Percentiles rank a stretch among this genome's conserved stretches.
Evolutionary conservation across 371 early-diverging fungal genomes (phyloP).

Genomic region (Coemansia sp.): DNA sequence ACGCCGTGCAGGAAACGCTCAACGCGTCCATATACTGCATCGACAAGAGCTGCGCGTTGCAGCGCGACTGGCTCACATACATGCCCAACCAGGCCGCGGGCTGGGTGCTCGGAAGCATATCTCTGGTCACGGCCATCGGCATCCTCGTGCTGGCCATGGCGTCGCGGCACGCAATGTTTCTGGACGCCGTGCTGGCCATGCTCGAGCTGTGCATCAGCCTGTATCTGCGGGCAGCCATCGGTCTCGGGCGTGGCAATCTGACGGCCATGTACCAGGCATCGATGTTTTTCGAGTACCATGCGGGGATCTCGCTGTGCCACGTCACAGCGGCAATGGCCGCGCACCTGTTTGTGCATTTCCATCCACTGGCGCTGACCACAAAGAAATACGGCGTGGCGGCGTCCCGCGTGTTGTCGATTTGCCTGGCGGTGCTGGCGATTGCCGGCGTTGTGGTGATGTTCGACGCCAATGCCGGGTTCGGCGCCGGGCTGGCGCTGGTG

Average conservation of each 20-base stretch:
- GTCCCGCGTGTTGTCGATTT: conserved; percentile 15
- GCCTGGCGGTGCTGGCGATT: conserved; percentile 6
- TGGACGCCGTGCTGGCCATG: conserved; percentile 27
- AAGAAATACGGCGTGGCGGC: background rate
- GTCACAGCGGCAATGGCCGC: conserved; percentile 7
- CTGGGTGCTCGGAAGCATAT: conserved; percentile 15
- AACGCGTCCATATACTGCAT: conserved; percentile 6
- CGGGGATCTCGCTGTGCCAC: conserved; percentile 16
- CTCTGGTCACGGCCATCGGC: background rate
- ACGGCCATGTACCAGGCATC: conserved; percentile 22
- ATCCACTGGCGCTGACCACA: conserved; percentile 5
- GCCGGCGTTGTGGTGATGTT: conserved; percentile 26
- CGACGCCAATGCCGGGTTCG: background rate
- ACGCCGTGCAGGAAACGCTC: background rate
- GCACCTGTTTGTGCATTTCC: conserved; percentile 13
- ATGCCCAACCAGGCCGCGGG: conserved; percentile 22
- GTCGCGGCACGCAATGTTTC: conserved; percentile 12
- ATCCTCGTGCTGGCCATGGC: conserved; percentile 7
- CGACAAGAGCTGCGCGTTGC: background rate
- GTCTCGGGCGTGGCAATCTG: background rate
- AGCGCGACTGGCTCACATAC: conserved; percentile 23
- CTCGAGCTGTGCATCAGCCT: conserved; percentile 24
- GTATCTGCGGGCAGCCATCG: conserved; percentile 16
- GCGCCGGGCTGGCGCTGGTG: conserved; percentile 18
- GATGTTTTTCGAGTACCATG: conserved; percentile 26